Conservation (phyloP, 805 yeast species). For the Spathaspora gorwiae region DNA sequence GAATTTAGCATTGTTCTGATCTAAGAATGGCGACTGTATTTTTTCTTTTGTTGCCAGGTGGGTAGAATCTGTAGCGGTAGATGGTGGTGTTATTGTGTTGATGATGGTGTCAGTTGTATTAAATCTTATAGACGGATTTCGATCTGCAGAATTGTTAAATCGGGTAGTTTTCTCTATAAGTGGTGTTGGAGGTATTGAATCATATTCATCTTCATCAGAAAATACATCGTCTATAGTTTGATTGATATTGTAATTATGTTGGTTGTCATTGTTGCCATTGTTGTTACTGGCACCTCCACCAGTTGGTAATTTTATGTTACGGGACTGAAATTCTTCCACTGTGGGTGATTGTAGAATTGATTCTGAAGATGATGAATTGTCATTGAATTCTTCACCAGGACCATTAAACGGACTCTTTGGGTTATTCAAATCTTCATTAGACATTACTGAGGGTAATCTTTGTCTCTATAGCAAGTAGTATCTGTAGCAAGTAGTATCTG, state of each 20-base stretch:
- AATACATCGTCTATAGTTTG: conserved; percentile 16
- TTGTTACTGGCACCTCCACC: too few relatives aligned
- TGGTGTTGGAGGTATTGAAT: conserved; percentile 12
- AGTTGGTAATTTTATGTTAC: not conserved
- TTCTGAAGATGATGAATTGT: conserved; percentile 1
- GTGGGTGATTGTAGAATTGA: conserved; percentile 6
- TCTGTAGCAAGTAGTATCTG: too few relatives aligned
- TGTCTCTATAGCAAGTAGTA: too few relatives aligned
- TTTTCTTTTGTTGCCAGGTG: not conserved
- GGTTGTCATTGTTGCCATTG: not conserved
- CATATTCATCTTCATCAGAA: conserved; percentile 6
- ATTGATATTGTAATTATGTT: conserved; percentile 1
- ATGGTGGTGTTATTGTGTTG: conserved; percentile 9
- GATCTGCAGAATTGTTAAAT: conserved; percentile 2
- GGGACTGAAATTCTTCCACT: not conserved
- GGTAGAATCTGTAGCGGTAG: not conserved
- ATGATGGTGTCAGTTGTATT: conserved; percentile 21
- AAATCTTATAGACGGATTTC: conserved; percentile 27
- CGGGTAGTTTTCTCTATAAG: conserved; percentile 1
- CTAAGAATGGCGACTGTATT: conserved; percentile 26
- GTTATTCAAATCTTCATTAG: conserved; percentile 1
- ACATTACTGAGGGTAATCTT: not conserved
- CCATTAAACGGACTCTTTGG: conserved; percentile 8
- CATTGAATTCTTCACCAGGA: conserved; percentile 5
- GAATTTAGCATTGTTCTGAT: conserved; percentile 13